Evolutionary conservation across 805 yeast species (phyloP).

Genomic region (Isabelozyma pseudorhagii): DNA sequence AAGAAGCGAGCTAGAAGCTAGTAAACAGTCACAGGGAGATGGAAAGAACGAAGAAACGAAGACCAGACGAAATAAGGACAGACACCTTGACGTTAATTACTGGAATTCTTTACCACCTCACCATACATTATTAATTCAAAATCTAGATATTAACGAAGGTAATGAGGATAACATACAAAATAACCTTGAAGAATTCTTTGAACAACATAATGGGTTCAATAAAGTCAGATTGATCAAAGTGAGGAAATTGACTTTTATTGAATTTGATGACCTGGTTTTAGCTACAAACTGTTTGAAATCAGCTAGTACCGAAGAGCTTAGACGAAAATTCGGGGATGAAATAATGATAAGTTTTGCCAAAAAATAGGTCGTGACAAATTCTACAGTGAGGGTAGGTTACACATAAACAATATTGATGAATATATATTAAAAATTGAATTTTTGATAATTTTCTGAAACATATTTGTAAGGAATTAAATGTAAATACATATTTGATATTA

Average conservation of each 20-base stretch:
- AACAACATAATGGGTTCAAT: constrained; percentile 53
- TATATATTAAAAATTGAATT: not conserved
- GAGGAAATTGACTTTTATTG: constrained; percentile 76
- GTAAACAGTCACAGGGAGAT: constrained; percentile 13
- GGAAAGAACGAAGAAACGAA: constrained; percentile 12
- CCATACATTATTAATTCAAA: constrained; percentile 64
- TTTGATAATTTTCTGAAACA: not conserved
- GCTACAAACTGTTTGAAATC: constrained; percentile 40
- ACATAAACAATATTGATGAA: not conserved
- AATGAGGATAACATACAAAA: constrained; percentile 13
- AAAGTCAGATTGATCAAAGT: constrained; percentile 66
- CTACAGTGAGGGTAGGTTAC: not conserved
- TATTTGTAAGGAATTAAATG: not conserved
- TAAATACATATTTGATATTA: not conserved
- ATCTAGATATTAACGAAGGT: constrained; percentile 27
- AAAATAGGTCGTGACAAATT: constrained; percentile 13
- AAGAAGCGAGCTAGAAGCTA: constrained; percentile 2
- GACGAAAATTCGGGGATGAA: constrained; percentile 15
- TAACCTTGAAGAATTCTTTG: constrained; percentile 46
- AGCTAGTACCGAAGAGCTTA: constrained; percentile 2
- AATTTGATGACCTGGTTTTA: constrained; percentile 55
- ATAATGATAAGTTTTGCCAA: constrained; percentile 33
- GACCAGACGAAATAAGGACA: constrained; percentile 7
- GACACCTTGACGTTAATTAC: constrained; percentile 7
- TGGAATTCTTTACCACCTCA: constrained; percentile 58